Evolutionary conservation across 2,329 filamentous ascomycete species (phyloP).

Genomic region (Xylariomycetidae sp.): DNA sequence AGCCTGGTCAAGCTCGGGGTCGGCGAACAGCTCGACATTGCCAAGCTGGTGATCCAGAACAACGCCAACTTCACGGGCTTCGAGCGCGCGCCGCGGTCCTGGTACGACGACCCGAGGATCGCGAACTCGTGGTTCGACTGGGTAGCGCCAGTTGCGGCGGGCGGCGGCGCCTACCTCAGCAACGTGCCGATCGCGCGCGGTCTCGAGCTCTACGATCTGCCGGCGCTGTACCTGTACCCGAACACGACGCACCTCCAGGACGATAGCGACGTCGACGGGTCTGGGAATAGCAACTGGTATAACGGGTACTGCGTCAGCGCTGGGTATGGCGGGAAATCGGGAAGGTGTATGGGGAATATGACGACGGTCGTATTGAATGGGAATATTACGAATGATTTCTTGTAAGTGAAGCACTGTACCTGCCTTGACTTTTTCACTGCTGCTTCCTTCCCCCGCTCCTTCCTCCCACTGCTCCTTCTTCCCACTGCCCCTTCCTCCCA

Average conservation of each 20-base stretch:
- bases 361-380: background rate
- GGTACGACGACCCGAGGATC: background rate
- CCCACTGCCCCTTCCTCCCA: no score
- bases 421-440: no score
- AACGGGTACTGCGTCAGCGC: background rate
- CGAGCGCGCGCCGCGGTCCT: background rate
- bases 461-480: background rate
- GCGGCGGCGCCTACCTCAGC: no score
- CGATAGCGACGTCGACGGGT: background rate
- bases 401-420: no score
- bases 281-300: background rate
- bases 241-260: background rate
- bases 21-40: background rate
- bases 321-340: no score
- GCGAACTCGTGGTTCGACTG: background rate
- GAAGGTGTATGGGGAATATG: conserved; percentile 1
- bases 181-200: background rate
- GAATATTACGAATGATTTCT: conserved; percentile 2
- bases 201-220: background rate
- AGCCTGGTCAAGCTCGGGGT: background rate
- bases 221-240: background rate
- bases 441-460: no score
- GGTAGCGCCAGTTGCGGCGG: background rate
- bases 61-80: background rate
- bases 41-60: background rate